Evolutionary conservation across 306 rosid species (phyloP), one percentile per base, ranked within the genome.

Genomic region (Quercus rubra): DNA sequence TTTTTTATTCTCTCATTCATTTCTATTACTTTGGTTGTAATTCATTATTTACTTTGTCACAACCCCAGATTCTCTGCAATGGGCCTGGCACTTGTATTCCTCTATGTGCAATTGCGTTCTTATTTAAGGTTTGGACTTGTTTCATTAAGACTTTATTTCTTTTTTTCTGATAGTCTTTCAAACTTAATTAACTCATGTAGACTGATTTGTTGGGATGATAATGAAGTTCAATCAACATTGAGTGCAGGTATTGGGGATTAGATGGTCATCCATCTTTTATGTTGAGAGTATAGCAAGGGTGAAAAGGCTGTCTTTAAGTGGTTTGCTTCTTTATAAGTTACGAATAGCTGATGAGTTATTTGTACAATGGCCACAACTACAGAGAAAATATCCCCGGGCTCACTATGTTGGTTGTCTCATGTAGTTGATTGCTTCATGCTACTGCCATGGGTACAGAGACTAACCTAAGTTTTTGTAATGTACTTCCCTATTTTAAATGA

Each of bases 231-330:
- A 27, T 61, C 56, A 77, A 75, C 73, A 54, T 68, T 64, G 71
- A 77, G 19, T 67, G 80, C 87, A 92, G 97, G 84, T 91, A 54
- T 23, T 92, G 52, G 95, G 94, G 74, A 83, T 92, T 84, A 84
- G 88, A 77, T 93, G 99, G 98, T 95, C 96, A 30, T 93, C 93
- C 17, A 87, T 93, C 77, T 93, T 95, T 82, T 93, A 95, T 49
- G 90, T 95, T 18, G 99, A 95, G 88, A 95, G 99, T 79, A 93
- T 95, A 79, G 99, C 99, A 55, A 91, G 99, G 88, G 99, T 95
- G 80, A 89, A 86, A 80, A 89, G 91, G 79, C 97, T 93, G 41
- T 95, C 98, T 68, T 79, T 96, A 67, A 93, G 98, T 83, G 99
- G 97, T 68, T 80, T 90, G 82, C 92, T 95, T 83, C 89, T 95